Evolutionary conservation across 2,329 filamentous ascomycete species (phyloP).

Genomic region (Apiospora saccharicola): DNA sequence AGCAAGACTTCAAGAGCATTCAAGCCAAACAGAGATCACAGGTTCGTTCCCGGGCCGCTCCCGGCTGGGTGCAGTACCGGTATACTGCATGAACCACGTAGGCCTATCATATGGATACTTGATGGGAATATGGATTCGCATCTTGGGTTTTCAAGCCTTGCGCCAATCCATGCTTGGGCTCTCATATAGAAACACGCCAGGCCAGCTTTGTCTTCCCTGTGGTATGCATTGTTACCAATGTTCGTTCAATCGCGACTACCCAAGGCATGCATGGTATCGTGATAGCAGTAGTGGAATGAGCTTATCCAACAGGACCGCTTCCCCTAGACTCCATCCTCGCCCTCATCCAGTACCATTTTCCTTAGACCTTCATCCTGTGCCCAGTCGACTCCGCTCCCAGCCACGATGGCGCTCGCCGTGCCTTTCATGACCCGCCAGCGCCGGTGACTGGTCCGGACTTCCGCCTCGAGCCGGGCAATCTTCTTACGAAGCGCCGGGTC

Average conservation of each 20-base stretch:
- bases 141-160: neutral
- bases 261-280: neutral
- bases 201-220: neutral
- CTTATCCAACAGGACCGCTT: neutral
- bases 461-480: slow-evolving; percentile 63
- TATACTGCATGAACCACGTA: neutral
- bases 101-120: neutral
- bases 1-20: neutral
- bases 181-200: neutral
- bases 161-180: neutral
- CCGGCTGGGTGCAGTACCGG: neutral
- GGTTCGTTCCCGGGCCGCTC: neutral
- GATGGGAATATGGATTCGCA: neutral
- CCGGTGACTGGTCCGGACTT: slow-evolving; percentile 68
- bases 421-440: slow-evolving; percentile 80
- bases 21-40: neutral
- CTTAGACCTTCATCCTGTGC: slow-evolving; percentile 71
- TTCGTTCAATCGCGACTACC: neutral
- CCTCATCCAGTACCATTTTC: slow-evolving; percentile 72
- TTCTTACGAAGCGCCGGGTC: slow-evolving; percentile 62
- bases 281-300: neutral
- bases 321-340: slow-evolving; percentile 27
- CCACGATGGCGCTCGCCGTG: slow-evolving; percentile 79
- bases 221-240: neutral
- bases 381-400: slow-evolving; percentile 86